Evolutionary conservation across 352 stramenopile species (phyloP).

Genomic region (Globisporangium rhizosaccharum): DNA sequence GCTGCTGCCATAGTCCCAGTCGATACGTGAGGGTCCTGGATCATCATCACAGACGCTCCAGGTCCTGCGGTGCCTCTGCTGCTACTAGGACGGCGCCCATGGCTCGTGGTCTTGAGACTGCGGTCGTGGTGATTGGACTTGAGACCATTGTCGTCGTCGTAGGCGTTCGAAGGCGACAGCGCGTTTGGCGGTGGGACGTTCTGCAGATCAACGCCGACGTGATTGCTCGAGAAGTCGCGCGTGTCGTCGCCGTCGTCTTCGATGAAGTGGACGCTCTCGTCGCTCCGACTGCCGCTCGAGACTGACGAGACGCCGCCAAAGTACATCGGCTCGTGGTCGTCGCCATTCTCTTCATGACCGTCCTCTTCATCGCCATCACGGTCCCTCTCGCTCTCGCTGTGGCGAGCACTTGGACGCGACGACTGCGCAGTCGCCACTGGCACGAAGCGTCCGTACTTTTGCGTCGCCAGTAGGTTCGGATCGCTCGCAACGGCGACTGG

Average conservation of each 20-base stretch:
- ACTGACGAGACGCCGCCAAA: conserved; percentile 75
- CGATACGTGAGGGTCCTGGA: not conserved
- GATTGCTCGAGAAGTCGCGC: conserved; percentile 38
- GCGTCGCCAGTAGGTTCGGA: conserved; percentile 27
- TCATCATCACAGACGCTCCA: not conserved
- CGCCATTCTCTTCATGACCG: not conserved
- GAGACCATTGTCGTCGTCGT: conserved; percentile 1
- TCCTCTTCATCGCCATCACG: not conserved
- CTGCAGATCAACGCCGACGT: conserved; percentile 23
- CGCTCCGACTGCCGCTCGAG: conserved; percentile 45
- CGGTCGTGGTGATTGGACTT: not conserved
- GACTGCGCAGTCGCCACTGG: conserved; percentile 1
- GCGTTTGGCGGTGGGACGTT: conserved; percentile 3
- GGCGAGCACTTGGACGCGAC: not conserved
- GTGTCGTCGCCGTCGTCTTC: conserved; percentile 42
- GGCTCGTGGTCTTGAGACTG: too few species aligned
- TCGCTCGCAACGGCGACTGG: not conserved
- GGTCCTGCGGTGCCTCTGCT: not conserved
- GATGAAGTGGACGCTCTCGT: conserved; percentile 56
- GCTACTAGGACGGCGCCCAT: too few species aligned
- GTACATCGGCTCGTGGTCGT: conserved; percentile 16
- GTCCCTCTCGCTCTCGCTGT: not conserved
- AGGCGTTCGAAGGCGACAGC: conserved; percentile 1
- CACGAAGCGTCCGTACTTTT: conserved; percentile 38
- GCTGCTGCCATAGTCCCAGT: not conserved